phyloP scores from a whole-genome alignment of 164 flowering plant species.

The Nelumbo lutea region DNA sequence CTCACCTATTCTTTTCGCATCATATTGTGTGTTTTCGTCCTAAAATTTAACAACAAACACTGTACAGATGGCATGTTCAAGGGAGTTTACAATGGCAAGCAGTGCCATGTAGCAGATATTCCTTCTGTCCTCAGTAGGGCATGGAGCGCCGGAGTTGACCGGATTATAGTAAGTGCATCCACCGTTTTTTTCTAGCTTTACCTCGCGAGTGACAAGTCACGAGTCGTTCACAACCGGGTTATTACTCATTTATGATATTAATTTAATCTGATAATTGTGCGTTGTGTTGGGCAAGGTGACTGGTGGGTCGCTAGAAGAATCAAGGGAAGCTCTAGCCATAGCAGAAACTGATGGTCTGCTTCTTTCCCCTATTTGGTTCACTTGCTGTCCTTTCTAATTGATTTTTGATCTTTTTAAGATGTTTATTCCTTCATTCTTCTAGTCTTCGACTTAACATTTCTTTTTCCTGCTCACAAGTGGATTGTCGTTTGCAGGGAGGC shows the following conservation, averaged over 20 bases:
- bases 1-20: background rate
- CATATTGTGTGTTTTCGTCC: background rate
- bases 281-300: constrained; percentile 54
- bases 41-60: background rate
- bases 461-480: background rate
- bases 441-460: background rate
- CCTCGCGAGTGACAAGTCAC: background rate
- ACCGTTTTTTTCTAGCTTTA: background rate
- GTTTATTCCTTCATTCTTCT: background rate
- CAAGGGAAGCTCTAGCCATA: constrained; percentile 86
- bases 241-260: background rate
- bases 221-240: background rate
- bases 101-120: constrained; percentile 68
- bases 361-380: background rate
- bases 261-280: constrained; percentile 2
- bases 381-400: background rate
- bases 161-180: constrained; percentile 59
- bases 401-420: background rate
- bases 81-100: constrained; percentile 90
- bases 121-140: constrained; percentile 72
- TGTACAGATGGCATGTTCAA: constrained; percentile 80
- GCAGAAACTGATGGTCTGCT: constrained; percentile 89
- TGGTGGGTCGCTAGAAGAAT: constrained; percentile 97
- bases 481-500: constrained; percentile 55
- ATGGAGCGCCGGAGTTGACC: constrained; percentile 88